Conservation (phyloP, 176 grass and related monocot species). For the Aegilops bicornis region DNA sequence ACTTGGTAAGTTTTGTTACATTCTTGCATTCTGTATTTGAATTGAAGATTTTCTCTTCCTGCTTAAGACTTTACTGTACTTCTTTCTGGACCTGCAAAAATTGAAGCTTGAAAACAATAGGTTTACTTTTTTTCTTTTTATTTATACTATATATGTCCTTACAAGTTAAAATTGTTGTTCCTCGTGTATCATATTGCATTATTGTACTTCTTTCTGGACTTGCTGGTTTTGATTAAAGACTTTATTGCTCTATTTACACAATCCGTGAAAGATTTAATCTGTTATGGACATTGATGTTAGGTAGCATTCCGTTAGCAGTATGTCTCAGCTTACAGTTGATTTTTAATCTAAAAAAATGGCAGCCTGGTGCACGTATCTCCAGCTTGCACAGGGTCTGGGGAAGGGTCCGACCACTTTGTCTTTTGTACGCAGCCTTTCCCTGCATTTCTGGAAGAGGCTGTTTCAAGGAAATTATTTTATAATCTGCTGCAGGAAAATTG, state of each 20-base stretch:
- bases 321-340: background rate
- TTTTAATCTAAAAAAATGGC: too few species aligned
- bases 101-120: background rate
- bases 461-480: background rate
- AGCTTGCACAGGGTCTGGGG: too few species aligned
- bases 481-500: background rate
- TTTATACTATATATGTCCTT: background rate
- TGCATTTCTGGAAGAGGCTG: too few species aligned
- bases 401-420: too few species aligned
- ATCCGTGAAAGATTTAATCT: background rate
- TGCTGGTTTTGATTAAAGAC: background rate
- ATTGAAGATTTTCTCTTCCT: constrained; percentile 17
- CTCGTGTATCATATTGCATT: constrained; percentile 3
- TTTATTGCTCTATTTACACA: background rate
- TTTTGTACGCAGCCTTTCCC: too few species aligned
- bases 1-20: constrained; percentile 47
- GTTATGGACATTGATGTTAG: background rate
- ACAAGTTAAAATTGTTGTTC: constrained; percentile 2
- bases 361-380: too few species aligned
- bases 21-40: constrained; percentile 20
- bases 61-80: background rate
- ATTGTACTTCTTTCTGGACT: background rate
- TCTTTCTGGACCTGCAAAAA: background rate
- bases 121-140: background rate
- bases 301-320: background rate